Evolutionary conservation across 208 protist genomes (phyloP).

Genomic region (Trypanosoma caninum): DNA sequence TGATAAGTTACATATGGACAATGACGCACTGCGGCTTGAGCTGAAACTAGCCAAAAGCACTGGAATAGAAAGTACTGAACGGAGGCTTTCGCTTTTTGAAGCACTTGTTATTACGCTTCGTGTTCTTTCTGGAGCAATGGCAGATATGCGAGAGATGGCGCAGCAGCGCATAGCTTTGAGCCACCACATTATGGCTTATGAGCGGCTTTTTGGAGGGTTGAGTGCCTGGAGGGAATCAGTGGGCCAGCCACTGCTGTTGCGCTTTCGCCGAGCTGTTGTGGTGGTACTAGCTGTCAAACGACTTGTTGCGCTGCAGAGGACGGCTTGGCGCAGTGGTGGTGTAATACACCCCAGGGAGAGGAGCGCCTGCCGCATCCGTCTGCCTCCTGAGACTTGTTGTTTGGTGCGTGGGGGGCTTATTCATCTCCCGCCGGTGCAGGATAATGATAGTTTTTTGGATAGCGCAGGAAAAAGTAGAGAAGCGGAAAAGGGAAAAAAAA

Average conservation of each 20-base stretch:
- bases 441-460: background rate
- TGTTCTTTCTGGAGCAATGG: conserved; percentile 33
- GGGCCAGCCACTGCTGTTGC: background rate
- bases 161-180: conserved; percentile 39
- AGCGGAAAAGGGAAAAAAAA: background rate
- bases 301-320: conserved; percentile 10
- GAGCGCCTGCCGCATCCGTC: conserved; percentile 8
- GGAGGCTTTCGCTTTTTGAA: conserved; percentile 21
- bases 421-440: background rate
- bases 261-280: conserved; percentile 35
- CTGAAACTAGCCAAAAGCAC: background rate
- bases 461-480: background rate
- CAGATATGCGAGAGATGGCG: conserved; percentile 39
- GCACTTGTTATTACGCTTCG: conserved; percentile 30
- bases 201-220: conserved; percentile 10
- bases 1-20: conserved; percentile 2
- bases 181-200: conserved; percentile 23
- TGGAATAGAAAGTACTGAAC: background rate
- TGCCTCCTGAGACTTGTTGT: conserved; percentile 22
- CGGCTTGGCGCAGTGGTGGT: background rate
- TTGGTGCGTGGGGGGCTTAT: conserved; percentile 18
- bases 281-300: conserved; percentile 35
- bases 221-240: conserved; percentile 1
- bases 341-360: background rate
- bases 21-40: conserved; percentile 13